These are phyloP conservation scores for Rheum nobile DNA, from an alignment of 148 eudicot genomes.

Conservation along the genomic window DNA sequence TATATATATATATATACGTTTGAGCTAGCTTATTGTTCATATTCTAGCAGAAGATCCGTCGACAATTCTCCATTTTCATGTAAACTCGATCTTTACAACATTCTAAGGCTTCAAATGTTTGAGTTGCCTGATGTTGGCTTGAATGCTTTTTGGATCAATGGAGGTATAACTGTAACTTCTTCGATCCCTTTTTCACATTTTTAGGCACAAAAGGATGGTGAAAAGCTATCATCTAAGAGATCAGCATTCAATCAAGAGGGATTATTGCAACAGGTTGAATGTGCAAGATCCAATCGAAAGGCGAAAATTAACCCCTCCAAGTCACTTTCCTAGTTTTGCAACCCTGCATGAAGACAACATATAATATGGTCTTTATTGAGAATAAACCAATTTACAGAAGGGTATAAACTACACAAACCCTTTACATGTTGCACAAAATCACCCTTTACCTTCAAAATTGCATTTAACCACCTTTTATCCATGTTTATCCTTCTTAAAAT, in stretches of 20 bases:
- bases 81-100: background rate
- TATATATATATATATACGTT: background rate
- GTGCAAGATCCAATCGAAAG: slow-evolving; percentile 34
- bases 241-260: slow-evolving; percentile 1
- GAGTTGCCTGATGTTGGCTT: background rate
- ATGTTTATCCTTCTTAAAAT: background rate
- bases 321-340: slow-evolving; percentile 78
- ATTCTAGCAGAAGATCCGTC: background rate
- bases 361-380: slow-evolving; percentile 31
- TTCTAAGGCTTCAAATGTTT: background rate
- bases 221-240: too few relatives aligned
- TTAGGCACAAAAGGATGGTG: too few relatives aligned
- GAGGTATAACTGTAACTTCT: background rate
- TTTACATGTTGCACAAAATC: too few relatives aligned
- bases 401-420: too few relatives aligned
- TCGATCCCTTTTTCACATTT: too few relatives aligned
- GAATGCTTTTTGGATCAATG: background rate
- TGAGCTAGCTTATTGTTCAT: background rate
- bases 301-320: slow-evolving; percentile 88
- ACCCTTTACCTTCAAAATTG: too few relatives aligned
- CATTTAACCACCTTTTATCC: too few relatives aligned
- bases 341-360: slow-evolving; percentile 60
- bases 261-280: too few relatives aligned
- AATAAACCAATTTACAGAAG: background rate
- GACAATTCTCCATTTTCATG: background rate